A percentile compares a stretch with the other conserved stretches of the same genome.
These are phyloP conservation scores for Monosporascus cannonballus DNA, from an alignment of 2,329 filamentous ascomycete genomes.

Conservation along the genomic window DNA sequence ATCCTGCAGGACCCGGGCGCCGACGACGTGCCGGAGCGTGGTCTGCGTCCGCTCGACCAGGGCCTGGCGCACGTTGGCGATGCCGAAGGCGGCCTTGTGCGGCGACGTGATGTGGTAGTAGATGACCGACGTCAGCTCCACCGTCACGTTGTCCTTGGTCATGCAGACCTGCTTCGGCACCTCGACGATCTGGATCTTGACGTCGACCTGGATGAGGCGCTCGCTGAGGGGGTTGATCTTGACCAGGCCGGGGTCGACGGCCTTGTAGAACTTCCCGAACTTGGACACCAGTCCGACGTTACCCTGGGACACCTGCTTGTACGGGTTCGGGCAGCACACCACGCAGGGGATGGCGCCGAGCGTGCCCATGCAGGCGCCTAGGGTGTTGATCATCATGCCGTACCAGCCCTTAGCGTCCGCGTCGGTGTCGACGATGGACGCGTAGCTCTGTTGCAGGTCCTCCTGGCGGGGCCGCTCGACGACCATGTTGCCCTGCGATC, in stretches of 20 bases:
- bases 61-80: slow-evolving; percentile 90
- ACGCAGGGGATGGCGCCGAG: slow-evolving; percentile 88
- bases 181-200: slow-evolving; percentile 98
- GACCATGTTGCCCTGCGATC: slow-evolving; percentile 49
- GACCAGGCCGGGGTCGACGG: slow-evolving; percentile 92
- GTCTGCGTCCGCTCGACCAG: slow-evolving; percentile 97
- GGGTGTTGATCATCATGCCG: slow-evolving; percentile 68
- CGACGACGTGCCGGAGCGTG: slow-evolving; percentile 92
- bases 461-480: slow-evolving; percentile 77
- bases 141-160: slow-evolving; percentile 98
- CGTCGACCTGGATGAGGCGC: slow-evolving; percentile 83
- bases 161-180: slow-evolving; percentile 96
- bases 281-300: slow-evolving; percentile 94
- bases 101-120: slow-evolving; percentile 97
- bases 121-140: slow-evolving; percentile 92
- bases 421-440: slow-evolving; percentile 57
- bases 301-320: slow-evolving; percentile 86
- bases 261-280: slow-evolving; percentile 90
- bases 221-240: slow-evolving; percentile 97
- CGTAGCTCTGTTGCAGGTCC: slow-evolving; percentile 81
- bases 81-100: slow-evolving; percentile 96
- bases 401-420: slow-evolving; percentile 80
- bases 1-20: slow-evolving; percentile 90
- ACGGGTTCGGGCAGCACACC: slow-evolving; percentile 88
- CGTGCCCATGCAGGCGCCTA: slow-evolving; percentile 71